Conservation (phyloP, 2,329 filamentous ascomycete species). For the Cordyceps farinosa region DNA sequence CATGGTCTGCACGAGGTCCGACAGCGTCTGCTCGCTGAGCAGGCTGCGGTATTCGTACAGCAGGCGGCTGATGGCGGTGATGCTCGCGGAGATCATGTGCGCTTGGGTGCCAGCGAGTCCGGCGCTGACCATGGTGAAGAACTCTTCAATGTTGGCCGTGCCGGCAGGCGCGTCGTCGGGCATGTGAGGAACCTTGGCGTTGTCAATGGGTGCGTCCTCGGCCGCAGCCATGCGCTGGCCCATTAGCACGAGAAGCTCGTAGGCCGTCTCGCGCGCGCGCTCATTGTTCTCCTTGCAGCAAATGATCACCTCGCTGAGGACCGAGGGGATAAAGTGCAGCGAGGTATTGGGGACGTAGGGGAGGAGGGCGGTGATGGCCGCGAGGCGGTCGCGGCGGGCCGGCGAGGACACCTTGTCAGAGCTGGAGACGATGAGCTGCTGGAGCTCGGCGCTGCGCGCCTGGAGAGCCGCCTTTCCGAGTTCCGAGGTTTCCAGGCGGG, state of each 20-base stretch:
- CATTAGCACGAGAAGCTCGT: constrained; percentile 85
- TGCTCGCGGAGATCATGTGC: constrained; percentile 97
- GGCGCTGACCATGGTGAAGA: constrained; percentile 96
- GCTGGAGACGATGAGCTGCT: constrained; percentile 73
- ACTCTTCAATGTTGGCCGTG: constrained; percentile 83
- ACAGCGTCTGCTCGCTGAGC: constrained; percentile 65
- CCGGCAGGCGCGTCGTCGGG: constrained; percentile 72
- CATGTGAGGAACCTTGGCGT: constrained; percentile 86
- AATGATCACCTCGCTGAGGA: constrained; percentile 92
- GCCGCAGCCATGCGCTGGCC: constrained; percentile 70
- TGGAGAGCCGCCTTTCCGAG: constrained; percentile 71
- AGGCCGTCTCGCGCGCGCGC: constrained; percentile 82
- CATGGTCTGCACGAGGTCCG: constrained; percentile 88
- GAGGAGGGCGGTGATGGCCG: constrained; percentile 76
- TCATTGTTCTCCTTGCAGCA: constrained; percentile 98
- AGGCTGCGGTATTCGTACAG: constrained; percentile 82
- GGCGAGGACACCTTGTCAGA: constrained; percentile 83
- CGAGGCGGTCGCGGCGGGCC: constrained; percentile 78
- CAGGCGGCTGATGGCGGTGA: constrained; percentile 89
- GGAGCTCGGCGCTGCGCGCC: constrained; percentile 74
- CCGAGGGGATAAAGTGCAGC: constrained; percentile 87
- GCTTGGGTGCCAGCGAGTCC: constrained; percentile 89
- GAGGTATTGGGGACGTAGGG: constrained; percentile 72
- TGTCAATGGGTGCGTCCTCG: constrained; percentile 71
- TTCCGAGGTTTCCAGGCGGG: constrained; percentile 78